Evolutionary conservation across 371 early-diverging fungal species (phyloP).

Genomic region (Mortierella sp.): DNA sequence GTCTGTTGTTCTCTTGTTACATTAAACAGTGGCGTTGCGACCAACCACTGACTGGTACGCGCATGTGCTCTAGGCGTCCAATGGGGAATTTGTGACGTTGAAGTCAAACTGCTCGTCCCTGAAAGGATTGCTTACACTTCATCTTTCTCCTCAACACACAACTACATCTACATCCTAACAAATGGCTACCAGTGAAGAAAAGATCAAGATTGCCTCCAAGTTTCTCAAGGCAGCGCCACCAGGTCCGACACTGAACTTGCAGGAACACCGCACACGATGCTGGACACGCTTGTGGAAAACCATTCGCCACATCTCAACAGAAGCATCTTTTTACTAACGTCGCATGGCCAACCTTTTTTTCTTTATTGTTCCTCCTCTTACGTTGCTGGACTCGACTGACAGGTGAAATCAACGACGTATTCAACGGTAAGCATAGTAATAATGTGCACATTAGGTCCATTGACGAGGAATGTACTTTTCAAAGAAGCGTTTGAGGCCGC

Average conservation of each 20-base stretch:
- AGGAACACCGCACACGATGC: background rate
- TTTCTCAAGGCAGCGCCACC: constrained; percentile 93
- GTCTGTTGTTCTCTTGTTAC: background rate
- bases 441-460: background rate
- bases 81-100: constrained; percentile 11
- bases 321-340: background rate
- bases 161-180: background rate
- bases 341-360: background rate
- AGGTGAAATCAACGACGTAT: constrained; percentile 93
- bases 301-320: background rate
- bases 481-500: no score
- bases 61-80: no score
- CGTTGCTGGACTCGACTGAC: background rate
- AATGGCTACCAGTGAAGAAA: constrained; percentile 66
- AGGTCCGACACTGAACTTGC: constrained; percentile 61
- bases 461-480: background rate
- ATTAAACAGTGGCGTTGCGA: constrained; percentile 5
- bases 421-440: constrained; percentile 76
- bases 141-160: background rate
- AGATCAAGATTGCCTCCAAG: constrained; percentile 83
- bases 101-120: background rate
- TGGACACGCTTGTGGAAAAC: background rate
- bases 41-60: background rate
- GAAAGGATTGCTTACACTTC: background rate
- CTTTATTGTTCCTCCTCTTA: background rate